Conservation (phyloP, 169 alveolate genomes). For the Eimeria sp. region DNA sequence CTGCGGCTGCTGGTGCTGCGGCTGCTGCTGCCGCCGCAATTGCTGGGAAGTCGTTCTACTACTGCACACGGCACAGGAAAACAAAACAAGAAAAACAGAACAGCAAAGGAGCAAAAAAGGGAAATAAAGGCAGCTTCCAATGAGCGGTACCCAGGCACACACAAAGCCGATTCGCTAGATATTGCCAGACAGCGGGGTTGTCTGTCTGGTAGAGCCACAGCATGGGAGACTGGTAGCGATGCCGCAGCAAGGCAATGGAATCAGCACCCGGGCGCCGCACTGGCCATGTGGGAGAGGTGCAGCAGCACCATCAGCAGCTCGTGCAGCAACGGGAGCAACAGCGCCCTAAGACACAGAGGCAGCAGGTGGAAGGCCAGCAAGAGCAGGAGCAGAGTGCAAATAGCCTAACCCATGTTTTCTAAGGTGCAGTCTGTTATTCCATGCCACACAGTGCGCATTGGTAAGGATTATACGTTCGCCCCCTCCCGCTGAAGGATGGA, state of each 20-base stretch:
- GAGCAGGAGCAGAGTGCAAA: not conserved
- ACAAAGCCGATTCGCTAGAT: not conserved
- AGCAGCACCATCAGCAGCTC: not conserved
- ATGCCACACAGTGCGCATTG: slow-evolving; percentile 93
- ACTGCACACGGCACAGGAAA: not conserved
- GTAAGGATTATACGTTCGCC: slow-evolving; percentile 80
- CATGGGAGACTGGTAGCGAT: not conserved
- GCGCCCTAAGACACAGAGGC: not conserved
- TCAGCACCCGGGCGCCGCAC: not conserved
- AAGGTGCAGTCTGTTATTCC: slow-evolving; percentile 86
- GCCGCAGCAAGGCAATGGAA: not conserved
- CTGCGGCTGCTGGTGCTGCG: not conserved
- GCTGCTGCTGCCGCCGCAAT: slow-evolving; percentile 35
- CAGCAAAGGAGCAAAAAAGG: not conserved
- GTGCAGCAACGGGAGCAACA: not conserved
- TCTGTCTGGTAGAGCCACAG: not conserved
- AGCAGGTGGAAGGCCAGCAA: not conserved
- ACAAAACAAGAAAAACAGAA: not conserved
- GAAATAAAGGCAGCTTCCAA: not conserved
- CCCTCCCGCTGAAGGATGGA: not conserved
- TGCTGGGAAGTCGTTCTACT: not conserved
- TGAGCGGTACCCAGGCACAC: not conserved
- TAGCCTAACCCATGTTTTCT: slow-evolving; percentile 89
- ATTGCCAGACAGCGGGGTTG: not conserved
- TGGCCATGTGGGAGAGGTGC: not conserved